Base-by-base conservation (phyloP, 2,329 filamentous ascomycete species). In the Colletotrichum falcatum region DNA sequence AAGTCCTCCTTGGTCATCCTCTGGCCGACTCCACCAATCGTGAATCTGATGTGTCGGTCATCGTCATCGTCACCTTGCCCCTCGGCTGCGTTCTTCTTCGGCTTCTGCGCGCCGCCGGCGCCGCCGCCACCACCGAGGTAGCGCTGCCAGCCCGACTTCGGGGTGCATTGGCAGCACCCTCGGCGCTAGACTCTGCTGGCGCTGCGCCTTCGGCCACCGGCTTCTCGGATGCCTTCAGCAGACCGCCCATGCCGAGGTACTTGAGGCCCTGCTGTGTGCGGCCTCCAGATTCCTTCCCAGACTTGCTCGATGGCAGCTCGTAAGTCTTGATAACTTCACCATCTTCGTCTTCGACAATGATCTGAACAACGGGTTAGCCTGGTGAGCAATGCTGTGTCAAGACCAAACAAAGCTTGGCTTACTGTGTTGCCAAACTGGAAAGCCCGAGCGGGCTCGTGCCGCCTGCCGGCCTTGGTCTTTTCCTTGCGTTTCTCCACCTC, bases 271-370 rank as follows among this genome's bases (percentile, higher is more conserved):
- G 80, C 23, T 81, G 80, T 37, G 87, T 76, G 23, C 81, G 72
- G 53, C 80, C 81, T 28, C 59, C 65, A 8, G 33, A 18, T 23
- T 73, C 72, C 23, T 74, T 79, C 23, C 80, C 78, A 16, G 84
- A 80, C 68, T 80, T 83, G 33, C 88, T 80, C 0, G 86, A 82
- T 1, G 92, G 91, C 35, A 95, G 87, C 73, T 95, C 91, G 77
- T 94, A 95, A 66, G 93, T 90, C 83, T 95, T 95, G 78, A 97
- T 88, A 39, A 97, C 94, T 78, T 97, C 94, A 53, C 93, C 93
- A 75, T 95, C 91, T 79, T 93, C 92, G 72, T 97, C 93, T 81
- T 97, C 93, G 20, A 97, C 92, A 77, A 97, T 95, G 73, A 97
- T 94, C 83, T 93, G 23, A 62, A 16, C 1, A 14, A 18, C 60